phyloP scores from a whole-genome alignment of 257 asterid species.

The Paulownia fortunei region DNA sequence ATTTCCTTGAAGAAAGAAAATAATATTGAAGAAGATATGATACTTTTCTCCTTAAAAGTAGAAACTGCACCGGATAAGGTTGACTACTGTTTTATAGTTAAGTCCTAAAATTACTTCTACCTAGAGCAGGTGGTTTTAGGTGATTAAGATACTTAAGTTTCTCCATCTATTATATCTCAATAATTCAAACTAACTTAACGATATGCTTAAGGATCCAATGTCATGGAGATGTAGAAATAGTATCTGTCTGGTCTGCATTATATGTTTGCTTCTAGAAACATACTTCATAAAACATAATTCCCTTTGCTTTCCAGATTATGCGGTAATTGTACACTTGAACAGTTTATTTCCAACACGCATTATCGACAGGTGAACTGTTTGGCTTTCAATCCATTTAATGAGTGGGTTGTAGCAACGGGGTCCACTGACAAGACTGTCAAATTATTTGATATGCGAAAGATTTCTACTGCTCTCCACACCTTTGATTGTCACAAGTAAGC shows the following conservation, averaged over 20 bases:
- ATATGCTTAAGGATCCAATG: neutral
- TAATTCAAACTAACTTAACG: neutral
- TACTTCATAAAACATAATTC: neutral
- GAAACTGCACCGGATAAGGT: neutral
- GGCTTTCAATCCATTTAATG: conserved; percentile 84
- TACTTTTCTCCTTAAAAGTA: neutral
- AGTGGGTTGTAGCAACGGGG: conserved; percentile 87
- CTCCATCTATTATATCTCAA: neutral
- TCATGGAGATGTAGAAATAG: neutral
- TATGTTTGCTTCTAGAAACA: neutral
- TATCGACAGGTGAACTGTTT: conserved; percentile 72
- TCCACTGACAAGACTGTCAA: conserved; percentile 84
- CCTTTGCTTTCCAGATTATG: neutral
- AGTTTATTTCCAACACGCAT: neutral
- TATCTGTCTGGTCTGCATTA: neutral
- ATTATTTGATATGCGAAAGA: conserved; percentile 76
- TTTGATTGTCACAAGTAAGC: conserved; percentile 77
- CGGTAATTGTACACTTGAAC: neutral
- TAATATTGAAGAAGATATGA: neutral
- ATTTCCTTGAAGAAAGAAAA: conserved; percentile 6
- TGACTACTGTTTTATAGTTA: neutral
- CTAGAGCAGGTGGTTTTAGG: neutral
- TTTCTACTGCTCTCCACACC: conserved; percentile 64
- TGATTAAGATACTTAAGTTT: neutral
- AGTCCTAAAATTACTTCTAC: neutral